phyloP scores from a whole-genome alignment of 2,329 filamentous ascomycete species.

The Sarocladium strictum region DNA sequence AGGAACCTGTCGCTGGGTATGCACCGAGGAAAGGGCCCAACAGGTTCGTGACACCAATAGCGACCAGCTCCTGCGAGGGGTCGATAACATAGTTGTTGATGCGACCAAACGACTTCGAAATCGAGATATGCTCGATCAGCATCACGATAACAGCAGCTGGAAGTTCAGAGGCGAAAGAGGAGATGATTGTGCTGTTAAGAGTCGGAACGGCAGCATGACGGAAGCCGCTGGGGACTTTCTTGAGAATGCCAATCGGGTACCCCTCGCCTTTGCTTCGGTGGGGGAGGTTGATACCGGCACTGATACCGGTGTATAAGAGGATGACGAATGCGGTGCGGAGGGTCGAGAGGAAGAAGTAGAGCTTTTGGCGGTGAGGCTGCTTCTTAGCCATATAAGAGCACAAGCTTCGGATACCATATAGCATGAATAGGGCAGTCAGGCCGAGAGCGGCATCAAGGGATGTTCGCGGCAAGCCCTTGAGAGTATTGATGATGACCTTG shows the following conservation, averaged over 20 bases:
- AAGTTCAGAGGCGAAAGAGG: slow-evolving; percentile 57
- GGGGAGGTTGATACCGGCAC: slow-evolving; percentile 59
- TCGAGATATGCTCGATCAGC: slow-evolving; percentile 75
- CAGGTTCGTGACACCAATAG: slow-evolving; percentile 69
- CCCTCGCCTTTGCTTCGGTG: slow-evolving; percentile 35
- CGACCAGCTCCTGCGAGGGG: slow-evolving; percentile 73
- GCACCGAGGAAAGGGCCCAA: slow-evolving; percentile 73
- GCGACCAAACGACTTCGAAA: slow-evolving; percentile 75
- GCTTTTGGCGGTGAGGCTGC: slow-evolving; percentile 59
- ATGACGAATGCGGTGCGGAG: slow-evolving; percentile 77
- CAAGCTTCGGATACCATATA: slow-evolving; percentile 59
- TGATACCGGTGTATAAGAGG: slow-evolving; percentile 72
- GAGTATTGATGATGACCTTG: slow-evolving; percentile 43
- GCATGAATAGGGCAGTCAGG: slow-evolving; percentile 59
- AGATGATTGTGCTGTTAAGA: slow-evolving; percentile 55
- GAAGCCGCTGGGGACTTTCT: slow-evolving; percentile 68
- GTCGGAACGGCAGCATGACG: slow-evolving; percentile 60
- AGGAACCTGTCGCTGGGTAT: slow-evolving; percentile 84
- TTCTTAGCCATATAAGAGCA: slow-evolving; percentile 62
- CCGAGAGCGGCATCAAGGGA: slow-evolving; percentile 69
- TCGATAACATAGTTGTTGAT: slow-evolving; percentile 79
- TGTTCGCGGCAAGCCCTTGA: slow-evolving; percentile 39
- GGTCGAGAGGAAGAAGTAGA: slow-evolving; percentile 74
- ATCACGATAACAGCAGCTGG: slow-evolving; percentile 73
- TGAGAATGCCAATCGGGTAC: slow-evolving; percentile 55